Evolutionary conservation across 495 filamentous ascomycete species (phyloP).

Genomic region (Aspergillus ostianus): DNA sequence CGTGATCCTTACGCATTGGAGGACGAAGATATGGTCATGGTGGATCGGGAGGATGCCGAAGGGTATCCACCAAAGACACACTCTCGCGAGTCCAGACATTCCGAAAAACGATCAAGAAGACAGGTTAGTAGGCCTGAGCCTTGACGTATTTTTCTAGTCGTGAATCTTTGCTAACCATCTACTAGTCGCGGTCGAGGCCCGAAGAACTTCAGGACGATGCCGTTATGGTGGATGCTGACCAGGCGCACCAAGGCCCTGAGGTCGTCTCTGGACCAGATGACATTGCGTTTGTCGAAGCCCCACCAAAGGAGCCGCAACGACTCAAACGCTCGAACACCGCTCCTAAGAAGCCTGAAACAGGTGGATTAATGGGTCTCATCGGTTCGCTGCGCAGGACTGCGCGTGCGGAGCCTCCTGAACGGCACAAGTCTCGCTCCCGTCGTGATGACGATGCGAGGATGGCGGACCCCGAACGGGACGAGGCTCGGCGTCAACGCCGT

Average conservation of each 20-base stretch:
- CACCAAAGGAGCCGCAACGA: constrained; percentile 57
- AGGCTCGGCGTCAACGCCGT: constrained; percentile 38
- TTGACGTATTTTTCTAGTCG: neutral
- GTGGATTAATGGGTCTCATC: constrained; percentile 49
- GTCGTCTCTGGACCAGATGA: constrained; percentile 56
- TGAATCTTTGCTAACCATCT: neutral
- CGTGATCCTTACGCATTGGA: constrained; percentile 61
- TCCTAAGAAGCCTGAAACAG: constrained; percentile 45
- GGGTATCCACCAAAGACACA: constrained; percentile 34
- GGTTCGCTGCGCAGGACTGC: constrained; percentile 42
- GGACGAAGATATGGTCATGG: constrained; percentile 58
- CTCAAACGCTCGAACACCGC: constrained; percentile 43
- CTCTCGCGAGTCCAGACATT: constrained; percentile 33
- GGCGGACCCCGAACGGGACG: constrained; percentile 44
- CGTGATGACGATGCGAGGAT: constrained; percentile 38
- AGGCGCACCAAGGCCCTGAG: constrained; percentile 34
- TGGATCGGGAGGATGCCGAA: constrained; percentile 47
- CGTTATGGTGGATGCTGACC: constrained; percentile 48
- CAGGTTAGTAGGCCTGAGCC: constrained; percentile 26
- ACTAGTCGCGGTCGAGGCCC: constrained; percentile 28
- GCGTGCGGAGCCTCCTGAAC: constrained; percentile 26
- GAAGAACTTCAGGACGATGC: constrained; percentile 41
- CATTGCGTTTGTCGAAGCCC: constrained; percentile 71
- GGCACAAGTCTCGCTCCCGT: constrained; percentile 39
- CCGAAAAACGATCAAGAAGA: constrained; percentile 38